Evolutionary conservation across 2,329 filamentous ascomycete genomes (phyloP).

Genomic region (Trichoderma afroharzianum): DNA sequence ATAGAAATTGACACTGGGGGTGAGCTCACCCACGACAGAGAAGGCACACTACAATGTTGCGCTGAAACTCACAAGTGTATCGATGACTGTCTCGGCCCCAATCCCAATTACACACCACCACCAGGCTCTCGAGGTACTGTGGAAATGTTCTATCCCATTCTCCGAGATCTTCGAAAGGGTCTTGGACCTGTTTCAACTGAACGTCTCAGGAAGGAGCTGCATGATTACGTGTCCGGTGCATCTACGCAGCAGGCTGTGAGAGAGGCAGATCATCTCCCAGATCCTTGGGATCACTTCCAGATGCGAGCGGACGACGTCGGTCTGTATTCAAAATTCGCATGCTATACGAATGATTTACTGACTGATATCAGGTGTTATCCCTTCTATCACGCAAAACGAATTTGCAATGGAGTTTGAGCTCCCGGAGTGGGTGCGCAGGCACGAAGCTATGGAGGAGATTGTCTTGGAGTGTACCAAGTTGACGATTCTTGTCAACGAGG

Average conservation of each 20-base stretch:
- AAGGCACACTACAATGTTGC: slow-evolving; percentile 4
- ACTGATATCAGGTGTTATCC: neutral
- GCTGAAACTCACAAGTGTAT: slow-evolving; percentile 8
- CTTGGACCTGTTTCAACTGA: neutral
- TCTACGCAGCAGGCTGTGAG: too few species aligned
- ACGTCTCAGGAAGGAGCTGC: neutral
- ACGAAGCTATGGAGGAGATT: slow-evolving; percentile 13
- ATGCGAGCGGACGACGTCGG: neutral
- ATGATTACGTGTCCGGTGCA: too few species aligned
- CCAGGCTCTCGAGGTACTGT: neutral
- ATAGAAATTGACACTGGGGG: slow-evolving; percentile 16
- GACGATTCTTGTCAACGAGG: slow-evolving; percentile 6
- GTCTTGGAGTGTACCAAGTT: slow-evolving; percentile 9
- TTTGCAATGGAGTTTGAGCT: slow-evolving; percentile 10
- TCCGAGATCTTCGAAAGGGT: slow-evolving; percentile 3
- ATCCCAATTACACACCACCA: neutral
- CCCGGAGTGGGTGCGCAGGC: neutral
- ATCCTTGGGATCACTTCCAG: slow-evolving; percentile 5
- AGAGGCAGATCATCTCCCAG: neutral
- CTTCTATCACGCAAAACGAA: neutral
- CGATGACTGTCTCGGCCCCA: slow-evolving; percentile 4
- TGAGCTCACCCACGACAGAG: slow-evolving; percentile 1
- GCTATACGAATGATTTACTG: too few species aligned
- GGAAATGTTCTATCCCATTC: slow-evolving; percentile 2
- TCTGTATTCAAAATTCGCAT: too few species aligned